Percentiles rank a stretch among this genome's conserved stretches.
Evolutionary conservation across 371 early-diverging fungal species (phyloP).

Genomic region (Actinomucor elegans): DNA sequence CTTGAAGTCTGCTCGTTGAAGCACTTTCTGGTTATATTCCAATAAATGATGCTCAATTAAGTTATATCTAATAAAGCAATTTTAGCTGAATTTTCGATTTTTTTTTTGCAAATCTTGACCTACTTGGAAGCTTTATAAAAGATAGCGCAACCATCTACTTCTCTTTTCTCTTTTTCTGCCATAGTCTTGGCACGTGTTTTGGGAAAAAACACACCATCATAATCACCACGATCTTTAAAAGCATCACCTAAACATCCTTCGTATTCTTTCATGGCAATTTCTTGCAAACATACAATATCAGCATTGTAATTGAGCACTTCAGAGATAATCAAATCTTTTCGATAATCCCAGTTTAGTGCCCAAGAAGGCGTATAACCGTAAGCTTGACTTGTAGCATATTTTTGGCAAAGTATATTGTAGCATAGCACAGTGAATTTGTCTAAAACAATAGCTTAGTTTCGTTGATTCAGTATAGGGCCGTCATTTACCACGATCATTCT

Average conservation of each 20-base stretch:
- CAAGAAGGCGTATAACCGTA: slow-evolving; percentile 97
- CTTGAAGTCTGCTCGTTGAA: slow-evolving; percentile 84
- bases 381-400: slow-evolving; percentile 82
- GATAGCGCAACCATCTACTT: slow-evolving; percentile 97
- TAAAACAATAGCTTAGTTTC: slow-evolving; percentile 7
- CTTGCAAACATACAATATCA: slow-evolving; percentile 97
- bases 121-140: slow-evolving; percentile 90
- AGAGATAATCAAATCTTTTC: slow-evolving; percentile 87
- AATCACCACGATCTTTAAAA: slow-evolving; percentile 72
- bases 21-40: slow-evolving; percentile 91
- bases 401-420: slow-evolving; percentile 94
- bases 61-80: slow-evolving; percentile 12
- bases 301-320: slow-evolving; percentile 90
- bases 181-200: slow-evolving; percentile 93
- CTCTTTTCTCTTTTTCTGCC: slow-evolving; percentile 81
- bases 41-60: slow-evolving; percentile 79
- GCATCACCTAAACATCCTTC: slow-evolving; percentile 81
- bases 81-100: not conserved
- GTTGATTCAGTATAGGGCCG: not conserved
- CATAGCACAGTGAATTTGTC: slow-evolving; percentile 85
- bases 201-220: slow-evolving; percentile 93
- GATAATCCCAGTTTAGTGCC: slow-evolving; percentile 93
- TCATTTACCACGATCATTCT: slow-evolving; percentile 24
- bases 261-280: slow-evolving; percentile 83
- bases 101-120: too few relatives aligned